These are phyloP conservation scores for Neopestalotiopsis rosae DNA, from an alignment of 2,329 filamentous ascomycete species.

Conservation along the genomic window DNA sequence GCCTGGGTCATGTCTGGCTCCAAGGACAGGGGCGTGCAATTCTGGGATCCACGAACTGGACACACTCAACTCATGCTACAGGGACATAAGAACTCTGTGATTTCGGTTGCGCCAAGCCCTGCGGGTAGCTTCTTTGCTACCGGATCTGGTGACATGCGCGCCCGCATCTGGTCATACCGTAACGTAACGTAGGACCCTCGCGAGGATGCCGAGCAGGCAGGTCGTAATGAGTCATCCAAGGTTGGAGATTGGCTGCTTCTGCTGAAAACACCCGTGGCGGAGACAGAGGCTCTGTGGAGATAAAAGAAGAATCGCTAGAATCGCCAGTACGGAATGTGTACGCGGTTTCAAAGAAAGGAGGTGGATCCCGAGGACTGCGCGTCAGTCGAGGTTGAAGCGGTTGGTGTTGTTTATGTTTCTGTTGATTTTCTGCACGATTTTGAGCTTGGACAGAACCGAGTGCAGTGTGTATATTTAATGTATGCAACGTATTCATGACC, in stretches of 20 bases:
- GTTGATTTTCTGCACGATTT: background rate
- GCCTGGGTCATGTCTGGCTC: conserved; percentile 97
- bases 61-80: conserved; percentile 98
- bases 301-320: too few relatives aligned
- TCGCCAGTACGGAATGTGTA: background rate
- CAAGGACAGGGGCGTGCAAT: conserved; percentile 96
- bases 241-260: too few relatives aligned
- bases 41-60: conserved; percentile 96
- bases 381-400: background rate
- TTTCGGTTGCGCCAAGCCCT: conserved; percentile 94
- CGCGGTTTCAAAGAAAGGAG: background rate
- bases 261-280: too few relatives aligned
- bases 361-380: background rate
- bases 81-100: conserved; percentile 98
- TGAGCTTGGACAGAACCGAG: background rate
- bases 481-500: background rate
- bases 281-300: too few relatives aligned
- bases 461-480: background rate
- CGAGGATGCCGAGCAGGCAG: background rate
- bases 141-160: conserved; percentile 96
- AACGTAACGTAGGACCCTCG: conserved; percentile 41
- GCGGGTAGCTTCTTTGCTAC: conserved; percentile 90
- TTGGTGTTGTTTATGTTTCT: background rate
- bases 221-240: too few relatives aligned
- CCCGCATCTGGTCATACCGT: conserved; percentile 92